Evolutionary conservation across 306 rosid genomes (phyloP).

Genomic region (Mimosa pudica): DNA sequence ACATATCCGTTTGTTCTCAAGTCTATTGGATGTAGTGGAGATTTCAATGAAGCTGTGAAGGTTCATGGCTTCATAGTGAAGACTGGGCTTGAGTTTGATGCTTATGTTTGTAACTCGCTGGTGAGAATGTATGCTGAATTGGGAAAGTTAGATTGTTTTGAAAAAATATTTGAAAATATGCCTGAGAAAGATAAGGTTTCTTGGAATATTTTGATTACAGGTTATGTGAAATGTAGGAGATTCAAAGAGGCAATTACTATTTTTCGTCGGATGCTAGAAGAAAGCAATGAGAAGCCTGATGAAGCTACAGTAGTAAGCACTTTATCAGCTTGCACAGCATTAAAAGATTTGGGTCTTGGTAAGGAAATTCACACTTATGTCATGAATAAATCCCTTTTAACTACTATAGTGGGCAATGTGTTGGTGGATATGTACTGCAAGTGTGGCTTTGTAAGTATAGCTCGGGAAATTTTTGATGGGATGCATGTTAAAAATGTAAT

Average conservation of each 20-base stretch:
- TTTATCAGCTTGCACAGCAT: constrained; percentile 58
- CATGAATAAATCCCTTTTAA: constrained; percentile 44
- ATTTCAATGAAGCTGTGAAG: constrained; percentile 47
- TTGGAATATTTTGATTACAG: constrained; percentile 70
- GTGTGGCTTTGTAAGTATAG: constrained; percentile 52
- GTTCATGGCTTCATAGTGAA: constrained; percentile 66
- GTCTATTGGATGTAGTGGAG: constrained; percentile 59
- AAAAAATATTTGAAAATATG: constrained; percentile 60
- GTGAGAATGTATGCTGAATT: constrained; percentile 66
- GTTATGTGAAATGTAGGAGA: constrained; percentile 59
- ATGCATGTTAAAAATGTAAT: constrained; percentile 55
- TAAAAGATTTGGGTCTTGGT: constrained; percentile 64
- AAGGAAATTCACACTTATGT: constrained; percentile 62
- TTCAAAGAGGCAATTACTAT: constrained; percentile 51
- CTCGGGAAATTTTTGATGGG: constrained; percentile 51
- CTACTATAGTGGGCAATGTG: constrained; percentile 51
- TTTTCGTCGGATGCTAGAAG: constrained; percentile 50
- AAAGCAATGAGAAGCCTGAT: constrained; percentile 50
- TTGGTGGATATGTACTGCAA: constrained; percentile 70
- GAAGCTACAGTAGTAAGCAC: constrained; percentile 71
- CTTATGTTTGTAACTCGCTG: constrained; percentile 73
- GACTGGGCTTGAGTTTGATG: constrained; percentile 57
- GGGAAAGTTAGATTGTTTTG: constrained; percentile 37
- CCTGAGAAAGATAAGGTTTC: constrained; percentile 55
- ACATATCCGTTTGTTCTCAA: constrained; percentile 75